Percentiles rank a stretch among this genome's conserved stretches.
phyloP scores from a whole-genome alignment of 2,329 filamentous ascomycete species.

The Coccinonectria pachysandricola region DNA sequence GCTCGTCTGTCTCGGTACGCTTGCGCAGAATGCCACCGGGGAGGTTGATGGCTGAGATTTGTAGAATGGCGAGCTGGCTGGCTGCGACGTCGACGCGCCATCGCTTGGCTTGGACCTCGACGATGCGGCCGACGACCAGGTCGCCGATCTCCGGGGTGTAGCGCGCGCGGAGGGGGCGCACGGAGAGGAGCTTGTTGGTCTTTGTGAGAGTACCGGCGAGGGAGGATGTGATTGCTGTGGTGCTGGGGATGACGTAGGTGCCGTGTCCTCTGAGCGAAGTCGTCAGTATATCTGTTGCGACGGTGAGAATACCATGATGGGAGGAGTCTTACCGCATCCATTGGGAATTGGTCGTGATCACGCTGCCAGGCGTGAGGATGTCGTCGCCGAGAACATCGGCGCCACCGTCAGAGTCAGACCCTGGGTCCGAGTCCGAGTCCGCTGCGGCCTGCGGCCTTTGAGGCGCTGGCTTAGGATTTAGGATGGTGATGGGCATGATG shows the following conservation, averaged over 20 bases:
- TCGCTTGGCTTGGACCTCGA: slow-evolving; percentile 83
- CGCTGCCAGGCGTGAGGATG: slow-evolving; percentile 80
- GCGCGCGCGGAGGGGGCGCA: slow-evolving; percentile 79
- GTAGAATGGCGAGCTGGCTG: slow-evolving; percentile 73
- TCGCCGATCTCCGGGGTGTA: slow-evolving; percentile 96
- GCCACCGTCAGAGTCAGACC: slow-evolving; percentile 36
- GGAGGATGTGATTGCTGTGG: slow-evolving; percentile 70
- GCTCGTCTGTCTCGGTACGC: slow-evolving; percentile 87
- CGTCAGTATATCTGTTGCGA: too few species aligned
- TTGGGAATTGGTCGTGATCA: slow-evolving; percentile 84
- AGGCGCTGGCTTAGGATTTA: slow-evolving; percentile 28
- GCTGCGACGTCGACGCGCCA: slow-evolving; percentile 95
- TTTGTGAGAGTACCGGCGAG: slow-evolving; percentile 84
- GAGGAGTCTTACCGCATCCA: slow-evolving; percentile 65
- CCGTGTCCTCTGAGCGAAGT: slow-evolving; percentile 74
- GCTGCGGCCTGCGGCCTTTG: slow-evolving; percentile 11
- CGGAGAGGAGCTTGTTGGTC: slow-evolving; percentile 93
- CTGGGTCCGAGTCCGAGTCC: slow-evolving; percentile 31
- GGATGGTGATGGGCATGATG: slow-evolving; percentile 42
- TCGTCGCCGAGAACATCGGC: slow-evolving; percentile 34
- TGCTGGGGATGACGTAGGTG: slow-evolving; percentile 59
- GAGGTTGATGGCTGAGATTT: slow-evolving; percentile 84
- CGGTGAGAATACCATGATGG: too few species aligned
- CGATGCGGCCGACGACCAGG: slow-evolving; percentile 84
- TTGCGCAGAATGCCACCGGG: slow-evolving; percentile 87